A percentile compares a stretch with the other conserved stretches of the same genome.
phyloP scores from a whole-genome alignment of 331 rosid genomes.

The Phaseolus coccineus region DNA sequence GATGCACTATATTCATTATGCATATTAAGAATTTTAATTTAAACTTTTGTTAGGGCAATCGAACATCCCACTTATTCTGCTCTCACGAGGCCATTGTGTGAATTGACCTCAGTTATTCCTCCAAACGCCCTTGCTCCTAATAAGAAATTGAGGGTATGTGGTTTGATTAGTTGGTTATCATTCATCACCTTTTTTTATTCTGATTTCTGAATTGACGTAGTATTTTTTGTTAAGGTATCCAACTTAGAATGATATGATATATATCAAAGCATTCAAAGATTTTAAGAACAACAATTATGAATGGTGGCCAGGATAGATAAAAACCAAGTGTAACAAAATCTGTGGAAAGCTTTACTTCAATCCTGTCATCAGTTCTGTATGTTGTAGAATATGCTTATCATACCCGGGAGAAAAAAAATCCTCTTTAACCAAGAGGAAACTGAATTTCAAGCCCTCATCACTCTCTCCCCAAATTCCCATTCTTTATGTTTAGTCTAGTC shows the following conservation, averaged over 20 bases:
- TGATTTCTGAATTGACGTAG: constrained; percentile 28
- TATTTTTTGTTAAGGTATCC: constrained; percentile 34
- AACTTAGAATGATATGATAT: constrained; percentile 29
- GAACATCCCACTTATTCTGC: constrained; percentile 97
- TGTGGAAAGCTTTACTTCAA: constrained; percentile 31
- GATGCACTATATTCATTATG: constrained; percentile 37
- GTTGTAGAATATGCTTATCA: constrained; percentile 29
- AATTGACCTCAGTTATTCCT: constrained; percentile 91
- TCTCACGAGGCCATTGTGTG: constrained; percentile 97
- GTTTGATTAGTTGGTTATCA: constrained; percentile 40
- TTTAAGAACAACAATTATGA: constrained; percentile 24
- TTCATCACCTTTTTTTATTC: background rate
- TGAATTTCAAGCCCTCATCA: constrained; percentile 22
- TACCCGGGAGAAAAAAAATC: constrained; percentile 23
- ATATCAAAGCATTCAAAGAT: constrained; percentile 39
- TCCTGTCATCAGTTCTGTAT: constrained; percentile 29
- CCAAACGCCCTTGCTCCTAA: constrained; percentile 86
- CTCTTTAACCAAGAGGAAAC: constrained; percentile 14
- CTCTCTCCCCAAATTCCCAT: background rate
- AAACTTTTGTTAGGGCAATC: constrained; percentile 60
- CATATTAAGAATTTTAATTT: constrained; percentile 26
- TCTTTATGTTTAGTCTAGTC: constrained; percentile 32
- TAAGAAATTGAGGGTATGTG: constrained; percentile 93
- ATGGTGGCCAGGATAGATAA: constrained; percentile 29
- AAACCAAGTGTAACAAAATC: constrained; percentile 2